Evolutionary conservation across 768 basidiomycete genomes (phyloP), one percentile per base, ranked within the genome.

Genomic region (Suillus subluteus): DNA sequence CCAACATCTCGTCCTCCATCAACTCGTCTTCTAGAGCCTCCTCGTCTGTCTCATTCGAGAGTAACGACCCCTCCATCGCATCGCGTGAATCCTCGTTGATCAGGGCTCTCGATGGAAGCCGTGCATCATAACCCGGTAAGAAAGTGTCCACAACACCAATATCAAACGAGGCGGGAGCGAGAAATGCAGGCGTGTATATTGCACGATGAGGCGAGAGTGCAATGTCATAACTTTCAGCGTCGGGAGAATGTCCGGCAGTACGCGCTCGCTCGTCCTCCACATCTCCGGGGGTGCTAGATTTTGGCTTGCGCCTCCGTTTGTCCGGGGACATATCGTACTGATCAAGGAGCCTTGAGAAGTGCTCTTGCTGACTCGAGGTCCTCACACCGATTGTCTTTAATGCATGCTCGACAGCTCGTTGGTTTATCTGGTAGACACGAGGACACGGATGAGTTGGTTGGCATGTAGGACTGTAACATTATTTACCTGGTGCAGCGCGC

Each of bases 401-500:
- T 12, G 85, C 87, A 54, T 84, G 83, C 23, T 80, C 75, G 56
- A 91, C 79, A 62, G 83, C 81, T 18, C 78, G 72, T 9, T 71
- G 63, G 4, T 81, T 76, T 40, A 87, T 79, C 86, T 89, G 66
- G 18, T 37, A 67, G 65, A 64, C 12, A 44, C 30, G n/a, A 70
- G 65, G 26, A 41, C 9, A 6, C 13, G 2, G 13, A 4, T 63
- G 15, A 67, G 61, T n/a, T 26, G 23, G n/a, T 18, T 13, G 18
- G 16, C 26, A 3, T 1, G 12, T 4, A 18, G 59, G 15, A 35
- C 35, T 48, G 59, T 30, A 16, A 32, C 4, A n/a, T 15, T 23
- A 35, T 16, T 18, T 48, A 38, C 35, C 50, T 65, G 26, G 40
- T 52, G 23, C 15, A 48, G 35, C 18, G 32, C 79, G 4, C 80